Evolutionary conservation across 768 basidiomycete species (phyloP).

Genomic region (Rhodosporidiobolus sp.): DNA sequence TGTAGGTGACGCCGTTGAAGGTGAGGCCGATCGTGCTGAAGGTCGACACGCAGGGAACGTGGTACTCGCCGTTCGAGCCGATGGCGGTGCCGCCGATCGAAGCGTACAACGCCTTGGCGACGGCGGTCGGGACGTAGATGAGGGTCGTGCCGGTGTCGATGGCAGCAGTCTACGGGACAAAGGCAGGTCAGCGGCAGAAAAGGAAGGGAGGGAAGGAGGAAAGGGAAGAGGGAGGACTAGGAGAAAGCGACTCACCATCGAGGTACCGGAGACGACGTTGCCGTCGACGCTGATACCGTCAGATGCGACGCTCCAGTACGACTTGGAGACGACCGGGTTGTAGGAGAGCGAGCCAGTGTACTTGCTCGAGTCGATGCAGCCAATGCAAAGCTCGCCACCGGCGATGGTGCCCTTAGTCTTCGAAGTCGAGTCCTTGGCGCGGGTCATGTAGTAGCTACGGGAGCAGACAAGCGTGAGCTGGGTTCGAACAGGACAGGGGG

Average conservation of each 20-base stretch:
- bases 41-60: conserved; percentile 32
- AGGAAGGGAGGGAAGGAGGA: too few species aligned
- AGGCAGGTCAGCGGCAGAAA: too few species aligned
- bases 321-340: conserved; percentile 26
- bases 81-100: conserved; percentile 25
- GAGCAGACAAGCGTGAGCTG: too few species aligned
- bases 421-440: conserved; percentile 37
- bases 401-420: conserved; percentile 28
- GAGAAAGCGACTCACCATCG: conserved; percentile 10
- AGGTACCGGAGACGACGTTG: conserved; percentile 27
- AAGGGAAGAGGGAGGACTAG: too few species aligned
- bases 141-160: conserved; percentile 44
- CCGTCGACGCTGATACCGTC: conserved; percentile 36
- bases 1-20: conserved; percentile 30
- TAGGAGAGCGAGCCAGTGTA: conserved; percentile 38
- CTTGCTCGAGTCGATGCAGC: conserved; percentile 37
- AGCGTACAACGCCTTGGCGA: conserved; percentile 30
- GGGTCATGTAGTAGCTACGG: conserved; percentile 29
- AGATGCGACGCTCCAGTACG: conserved; percentile 28
- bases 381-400: conserved; percentile 38
- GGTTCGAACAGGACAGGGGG: too few species aligned
- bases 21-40: conserved; percentile 27
- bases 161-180: conserved; percentile 19
- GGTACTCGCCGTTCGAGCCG: conserved; percentile 20
- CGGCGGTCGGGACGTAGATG: conserved; percentile 34